These are phyloP conservation scores for Extremus antarcticus DNA, from an alignment of 495 filamentous ascomycete genomes.

Conservation along the genomic window DNA sequence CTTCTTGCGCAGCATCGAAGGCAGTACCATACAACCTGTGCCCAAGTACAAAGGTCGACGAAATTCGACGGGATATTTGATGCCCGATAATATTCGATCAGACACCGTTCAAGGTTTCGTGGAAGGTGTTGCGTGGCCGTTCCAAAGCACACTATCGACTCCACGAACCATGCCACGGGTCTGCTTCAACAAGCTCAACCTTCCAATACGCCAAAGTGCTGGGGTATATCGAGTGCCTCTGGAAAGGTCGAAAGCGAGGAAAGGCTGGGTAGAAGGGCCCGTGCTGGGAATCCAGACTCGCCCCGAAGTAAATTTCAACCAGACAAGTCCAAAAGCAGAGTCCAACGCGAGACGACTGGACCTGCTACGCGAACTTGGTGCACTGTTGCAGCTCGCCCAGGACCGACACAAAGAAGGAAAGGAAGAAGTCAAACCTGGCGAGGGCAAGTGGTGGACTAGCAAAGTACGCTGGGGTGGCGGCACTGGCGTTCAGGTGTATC, in stretches of 20 bases:
- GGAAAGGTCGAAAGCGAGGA: constrained; percentile 57
- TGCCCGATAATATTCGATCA: constrained; percentile 66
- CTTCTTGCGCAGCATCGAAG: neutral
- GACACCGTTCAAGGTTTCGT: constrained; percentile 60
- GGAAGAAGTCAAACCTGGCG: constrained; percentile 51
- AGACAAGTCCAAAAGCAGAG: neutral
- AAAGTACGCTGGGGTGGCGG: constrained; percentile 61
- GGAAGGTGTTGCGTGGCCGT: constrained; percentile 70
- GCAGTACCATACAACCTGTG: neutral
- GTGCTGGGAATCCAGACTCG: constrained; percentile 48
- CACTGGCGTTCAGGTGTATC: constrained; percentile 29
- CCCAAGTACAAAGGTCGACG: constrained; percentile 38
- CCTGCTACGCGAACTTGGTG: constrained; percentile 60
- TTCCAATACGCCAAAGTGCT: constrained; percentile 41
- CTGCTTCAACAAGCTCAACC: constrained; percentile 35
- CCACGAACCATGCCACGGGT: constrained; percentile 27
- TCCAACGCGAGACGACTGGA: constrained; percentile 36
- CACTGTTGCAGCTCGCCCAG: constrained; percentile 67
- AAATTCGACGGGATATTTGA: constrained; percentile 51
- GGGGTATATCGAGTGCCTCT: constrained; percentile 57
- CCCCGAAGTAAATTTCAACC: constrained; percentile 42
- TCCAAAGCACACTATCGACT: constrained; percentile 56
- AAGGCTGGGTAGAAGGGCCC: constrained; percentile 68
- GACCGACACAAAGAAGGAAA: constrained; percentile 65
- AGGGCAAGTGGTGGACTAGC: constrained; percentile 72